Base-by-base conservation (phyloP, 176 grass and related monocot species). In the Guadua angustifolia region DNA sequence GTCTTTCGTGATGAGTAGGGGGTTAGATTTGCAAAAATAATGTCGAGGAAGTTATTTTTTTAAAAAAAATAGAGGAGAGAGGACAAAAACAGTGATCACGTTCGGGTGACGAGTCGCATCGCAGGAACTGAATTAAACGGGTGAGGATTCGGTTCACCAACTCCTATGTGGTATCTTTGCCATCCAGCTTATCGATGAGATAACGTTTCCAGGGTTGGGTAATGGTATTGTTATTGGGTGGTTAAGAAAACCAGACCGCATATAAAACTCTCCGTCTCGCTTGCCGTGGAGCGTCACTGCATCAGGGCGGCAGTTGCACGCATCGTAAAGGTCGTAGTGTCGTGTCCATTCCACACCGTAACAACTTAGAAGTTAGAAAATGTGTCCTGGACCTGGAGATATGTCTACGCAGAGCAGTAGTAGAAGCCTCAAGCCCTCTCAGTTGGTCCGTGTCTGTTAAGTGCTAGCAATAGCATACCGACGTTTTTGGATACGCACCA, bases 121-220 rank as follows among this genome's bases (percentile, higher is more conserved):
- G 24, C 32, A 33, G 43, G 4, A 24, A 46, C 67, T 32, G 19
- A 19, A 66, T 58, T 46, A 21, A 21, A 36, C 51, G 29, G 40
- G 15, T 2, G 32, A 52, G 51, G 88, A 9, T 77, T 89, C 55
- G 44, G 77, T 85, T 29, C 83, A 70, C 44, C 88, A 3, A 62
- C 82, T 85, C 69, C 32, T n/a, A 2, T 43, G 9, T 43, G 42
- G 16, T 53, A 35, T 59, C 6, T 5, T 25, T 13, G 1, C 9
- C n/a, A 2, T 80, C 19, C 29, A 29, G 57, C 58, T 78, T 24
- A 22, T 57, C 5, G 5, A 18, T 11, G 8, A 57, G 18, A 9
- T 19, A 0, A 16, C 4, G 73, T 24, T 33, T 75, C 25, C 14
- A 32, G 15, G 44, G 0, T 15, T 18, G 44, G 14, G 7, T 69